Base-by-base conservation (phyloP, 768 basidiomycete genomes). In the Suillus discolor region DNA sequence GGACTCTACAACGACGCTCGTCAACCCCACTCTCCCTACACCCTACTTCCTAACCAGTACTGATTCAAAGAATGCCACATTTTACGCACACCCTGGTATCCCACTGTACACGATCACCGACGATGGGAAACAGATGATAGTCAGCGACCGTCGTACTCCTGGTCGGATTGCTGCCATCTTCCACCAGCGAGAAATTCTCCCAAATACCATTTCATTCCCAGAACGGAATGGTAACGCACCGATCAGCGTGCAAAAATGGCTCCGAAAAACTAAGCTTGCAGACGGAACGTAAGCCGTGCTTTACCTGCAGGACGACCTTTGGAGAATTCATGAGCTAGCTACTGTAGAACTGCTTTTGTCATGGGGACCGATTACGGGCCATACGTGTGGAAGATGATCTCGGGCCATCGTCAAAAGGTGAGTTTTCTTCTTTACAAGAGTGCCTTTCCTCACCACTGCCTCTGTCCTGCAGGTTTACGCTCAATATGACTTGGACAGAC, bases 1-100 rank as follows among this genome's bases (percentile, higher is more conserved):
- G 75, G 73, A 76, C 61, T 76, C 75, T 13, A 18, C 70, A 16
- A 13, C 64, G 54, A 76, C 75, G 1, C 76, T 76, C 53, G 76
- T 76, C 16, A 68, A 61, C 44, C 59, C 64, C 12, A 4, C 62
- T 8, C 73, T 73, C 23, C 75, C 76, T 28, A 77, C 72, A 15
- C 1, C 62, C 47, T 77, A 77, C 68, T 76, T 67, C 47, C 38
- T 76, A 44, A 75, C 72, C 61, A 68, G 67, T 13, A 42, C 66
- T 4, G 66, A 67, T 55, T 65, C 67, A 45, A 68, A 57, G 23
- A 67, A 76, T 28, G 49, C 69, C 3, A 63, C 69, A 7, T 60
- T 76, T 54, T 76, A 64, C 13, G 60, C 73, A 0, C 57, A 51
- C 2, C 70, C 73, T 18, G 60, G 62, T 11, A 18, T 47, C 16